phyloP scores from a whole-genome alignment of 106 monocot species.

The Gastrodia elata region DNA sequence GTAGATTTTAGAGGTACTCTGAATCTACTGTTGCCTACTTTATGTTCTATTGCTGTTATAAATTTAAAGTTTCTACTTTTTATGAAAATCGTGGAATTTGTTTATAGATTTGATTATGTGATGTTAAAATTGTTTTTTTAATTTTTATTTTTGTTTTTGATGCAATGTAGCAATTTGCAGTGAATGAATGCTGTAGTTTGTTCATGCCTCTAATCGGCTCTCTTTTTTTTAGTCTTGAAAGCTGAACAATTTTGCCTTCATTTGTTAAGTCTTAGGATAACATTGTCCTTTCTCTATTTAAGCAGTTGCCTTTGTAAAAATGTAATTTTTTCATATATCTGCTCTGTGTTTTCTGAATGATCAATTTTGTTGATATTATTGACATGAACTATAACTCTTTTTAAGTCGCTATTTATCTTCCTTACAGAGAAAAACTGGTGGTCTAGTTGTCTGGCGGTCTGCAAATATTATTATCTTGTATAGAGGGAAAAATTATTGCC shows the following conservation, averaged over 20 bases:
- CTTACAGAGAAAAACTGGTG: slow-evolving; percentile 93
- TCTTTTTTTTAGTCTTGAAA: background rate
- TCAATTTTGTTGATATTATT: background rate
- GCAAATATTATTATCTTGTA: slow-evolving; percentile 83
- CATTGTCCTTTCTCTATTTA: background rate
- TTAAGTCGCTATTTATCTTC: slow-evolving; percentile 1
- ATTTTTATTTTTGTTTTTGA: too few species aligned
- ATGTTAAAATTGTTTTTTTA: background rate
- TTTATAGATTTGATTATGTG: background rate
- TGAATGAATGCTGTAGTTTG: background rate
- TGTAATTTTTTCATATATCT: background rate
- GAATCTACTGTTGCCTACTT: background rate
- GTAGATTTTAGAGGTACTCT: slow-evolving; percentile 75
- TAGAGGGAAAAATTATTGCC: slow-evolving; percentile 73
- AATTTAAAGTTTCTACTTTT: background rate
- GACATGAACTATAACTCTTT: background rate
- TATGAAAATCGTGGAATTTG: background rate
- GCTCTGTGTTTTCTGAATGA: background rate
- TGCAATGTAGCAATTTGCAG: background rate
- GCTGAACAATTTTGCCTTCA: background rate
- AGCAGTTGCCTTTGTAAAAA: background rate
- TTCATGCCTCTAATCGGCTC: background rate
- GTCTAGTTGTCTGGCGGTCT: slow-evolving; percentile 95
- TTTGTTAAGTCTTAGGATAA: background rate
- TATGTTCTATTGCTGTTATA: background rate